Evolutionary conservation across 768 basidiomycete species (phyloP), one percentile per base, ranked within the genome.

Genomic region (Astraeus odoratus): DNA sequence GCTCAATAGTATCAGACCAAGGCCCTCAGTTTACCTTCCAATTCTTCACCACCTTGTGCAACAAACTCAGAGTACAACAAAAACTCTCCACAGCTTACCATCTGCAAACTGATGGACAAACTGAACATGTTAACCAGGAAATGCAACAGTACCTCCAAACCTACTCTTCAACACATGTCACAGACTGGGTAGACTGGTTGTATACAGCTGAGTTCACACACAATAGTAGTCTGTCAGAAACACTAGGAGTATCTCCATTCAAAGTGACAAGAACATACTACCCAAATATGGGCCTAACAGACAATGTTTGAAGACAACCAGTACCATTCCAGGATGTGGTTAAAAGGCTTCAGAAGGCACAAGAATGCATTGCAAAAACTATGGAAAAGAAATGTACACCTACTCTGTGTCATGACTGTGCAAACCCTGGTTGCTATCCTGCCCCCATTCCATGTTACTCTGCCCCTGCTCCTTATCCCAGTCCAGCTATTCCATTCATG

Each of bases 81-180:
- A 35, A 35, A 5, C 40, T 58, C 9, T 62, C 60, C 4, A 70
- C 66, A 0, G 63, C 67, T 2, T 71, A 60, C 50, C 70, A 16
- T n/a, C 70, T 65, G 2, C 59, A 66, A 39, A 56, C 63, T 3
- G 53, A 67, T 47, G 55, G 56, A 10, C 53, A 57, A 41, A 57
- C 54, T 1, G 59, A 59, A 42, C 9, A 47, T 7, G 20, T 41
- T 16, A 57, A 58, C 44, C 55, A 50, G 19, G 48, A 43, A 16
- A 19, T 59, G 0, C 50, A 50, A 8, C 25, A 26, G 4, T 52
- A 56, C 34, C 49, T 60, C 8, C 48, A 49, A 5, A 19, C 7
- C 18, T 35, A 56, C 18, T 31, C 16, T 4, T 10, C 8, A 31
- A 31, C 16, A n/a, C 30, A 31, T 4, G 12, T 12, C 12, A 10